Evolutionary conservation across 148 eudicot genomes (phyloP).

Genomic region (Pharnaceum exiguum): DNA sequence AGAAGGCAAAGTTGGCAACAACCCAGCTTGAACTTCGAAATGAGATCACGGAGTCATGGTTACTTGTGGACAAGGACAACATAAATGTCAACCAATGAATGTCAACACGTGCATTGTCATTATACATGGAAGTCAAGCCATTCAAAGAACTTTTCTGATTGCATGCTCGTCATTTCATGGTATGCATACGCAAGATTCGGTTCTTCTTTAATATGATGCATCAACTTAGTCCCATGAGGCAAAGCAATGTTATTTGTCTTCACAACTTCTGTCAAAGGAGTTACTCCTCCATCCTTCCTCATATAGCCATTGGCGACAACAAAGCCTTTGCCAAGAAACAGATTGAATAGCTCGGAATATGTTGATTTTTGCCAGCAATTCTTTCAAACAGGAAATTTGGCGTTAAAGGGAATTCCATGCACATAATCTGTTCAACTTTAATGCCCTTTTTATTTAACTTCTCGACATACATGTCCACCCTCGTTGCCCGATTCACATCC

Average conservation of each 20-base stretch:
- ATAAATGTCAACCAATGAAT: too few relatives aligned
- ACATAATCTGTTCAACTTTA: conserved; percentile 53
- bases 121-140: conserved; percentile 67
- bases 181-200: conserved; percentile 83
- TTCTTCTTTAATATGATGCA: conserved; percentile 70
- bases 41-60: too few relatives aligned
- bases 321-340: conserved; percentile 51
- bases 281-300: conserved; percentile 74
- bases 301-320: conserved; percentile 56
- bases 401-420: conserved; percentile 62
- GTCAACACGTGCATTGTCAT: too few relatives aligned
- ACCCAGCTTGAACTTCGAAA: too few relatives aligned
- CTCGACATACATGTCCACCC: conserved; percentile 33
- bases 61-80: too few relatives aligned
- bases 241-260: conserved; percentile 38
- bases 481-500: conserved; percentile 48
- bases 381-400: conserved; percentile 54
- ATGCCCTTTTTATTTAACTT: conserved; percentile 49
- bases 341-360: conserved; percentile 42
- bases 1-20: too few relatives aligned
- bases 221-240: conserved; percentile 31
- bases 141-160: conserved; percentile 51
- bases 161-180: conserved; percentile 97
- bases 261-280: conserved; percentile 55
- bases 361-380: conserved; percentile 34